Evolutionary conservation across 1,139 yeast species (phyloP).

Genomic region (Yamadazyma kanchanaburiensis): DNA sequence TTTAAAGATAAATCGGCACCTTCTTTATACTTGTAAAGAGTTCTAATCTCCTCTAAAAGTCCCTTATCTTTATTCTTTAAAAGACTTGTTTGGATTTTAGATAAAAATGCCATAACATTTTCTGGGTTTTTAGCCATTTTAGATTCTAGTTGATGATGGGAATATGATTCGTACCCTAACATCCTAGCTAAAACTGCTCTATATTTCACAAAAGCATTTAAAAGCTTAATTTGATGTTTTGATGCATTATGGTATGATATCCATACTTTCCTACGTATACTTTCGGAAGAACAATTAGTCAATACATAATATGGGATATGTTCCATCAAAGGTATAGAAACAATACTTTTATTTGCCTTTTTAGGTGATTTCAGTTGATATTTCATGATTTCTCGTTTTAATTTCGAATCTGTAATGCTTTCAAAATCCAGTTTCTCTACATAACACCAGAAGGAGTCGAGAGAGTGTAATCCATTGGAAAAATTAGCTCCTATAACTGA

Average conservation of each 20-base stretch:
- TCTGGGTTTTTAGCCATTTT: conserved; percentile 87
- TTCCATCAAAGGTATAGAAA: conserved; percentile 63
- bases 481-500: conserved; percentile 83
- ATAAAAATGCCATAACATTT: conserved; percentile 68
- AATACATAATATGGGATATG: conserved; percentile 65
- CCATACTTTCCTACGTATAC: conserved; percentile 71
- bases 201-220: conserved; percentile 58
- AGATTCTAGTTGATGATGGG: conserved; percentile 80
- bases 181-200: conserved; percentile 72
- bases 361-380: conserved; percentile 22
- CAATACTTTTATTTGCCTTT: conserved; percentile 7
- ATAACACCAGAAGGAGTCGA: conserved; percentile 38
- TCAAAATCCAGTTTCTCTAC: conserved; percentile 31
- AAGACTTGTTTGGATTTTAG: conserved; percentile 47
- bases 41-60: conserved; percentile 58
- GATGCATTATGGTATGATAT: conserved; percentile 61
- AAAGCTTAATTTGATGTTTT: conserved; percentile 53
- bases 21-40: conserved; percentile 37
- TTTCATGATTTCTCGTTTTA: conserved; percentile 25
- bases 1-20: conserved; percentile 15
- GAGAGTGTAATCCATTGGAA: conserved; percentile 51
- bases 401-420: conserved; percentile 17
- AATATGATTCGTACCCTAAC: conserved; percentile 69
- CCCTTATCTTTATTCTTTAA: conserved; percentile 35
- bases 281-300: conserved; percentile 53